Base-by-base conservation (phyloP, 2,329 filamentous ascomycete species). In the Periglandula ipomoeae region DNA sequence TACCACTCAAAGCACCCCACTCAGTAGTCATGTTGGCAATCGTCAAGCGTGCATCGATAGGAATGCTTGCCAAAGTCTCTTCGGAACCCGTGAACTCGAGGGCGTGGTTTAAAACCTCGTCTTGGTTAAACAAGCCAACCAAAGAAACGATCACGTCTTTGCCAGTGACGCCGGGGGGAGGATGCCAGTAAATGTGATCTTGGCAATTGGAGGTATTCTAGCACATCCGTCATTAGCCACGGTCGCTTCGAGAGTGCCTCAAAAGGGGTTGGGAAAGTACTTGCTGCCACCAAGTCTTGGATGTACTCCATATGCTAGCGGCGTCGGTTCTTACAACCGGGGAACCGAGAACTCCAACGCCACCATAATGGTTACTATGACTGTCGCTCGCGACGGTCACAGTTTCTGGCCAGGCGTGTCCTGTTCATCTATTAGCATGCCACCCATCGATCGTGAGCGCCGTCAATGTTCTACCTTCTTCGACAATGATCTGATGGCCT, bases 71-170 rank as follows among this genome's bases (percentile, higher is more conserved):
- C 73, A 93, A 77, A 0, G 89, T 95, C 61, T 89, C 75, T 53
- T 88, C 81, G 0, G 83, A 82, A 11, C 90, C 91, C 0, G 81
- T 82, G 59, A 96, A 95, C 61, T 97, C 91, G 52, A 97, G 83
- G 5, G 82, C 82, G 61, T 95, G 89, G 68, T 97, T 97, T 11
- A 96, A 74, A 0, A 96, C 91, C 37, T 96, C 88, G 40, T 96
- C 88, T 56, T 89, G 85, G n/a, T n/a, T n/a, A 71, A 97, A 94
- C 0, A 95, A 69, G 1, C 86, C 87, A 57, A 88, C 94, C 1
- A 97, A 75, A 0, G 89, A 87, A 23, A 96, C 79, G 55, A 97
- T 97, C 10, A 95, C 86, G 64, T 97, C 93, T 67, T 98, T 97
- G 11, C 43, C 43, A 15, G n/a, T 15, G 19, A 94, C 88, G 30